Conservation (phyloP, 805 yeast species). For the Hanseniaspora lindneri region DNA sequence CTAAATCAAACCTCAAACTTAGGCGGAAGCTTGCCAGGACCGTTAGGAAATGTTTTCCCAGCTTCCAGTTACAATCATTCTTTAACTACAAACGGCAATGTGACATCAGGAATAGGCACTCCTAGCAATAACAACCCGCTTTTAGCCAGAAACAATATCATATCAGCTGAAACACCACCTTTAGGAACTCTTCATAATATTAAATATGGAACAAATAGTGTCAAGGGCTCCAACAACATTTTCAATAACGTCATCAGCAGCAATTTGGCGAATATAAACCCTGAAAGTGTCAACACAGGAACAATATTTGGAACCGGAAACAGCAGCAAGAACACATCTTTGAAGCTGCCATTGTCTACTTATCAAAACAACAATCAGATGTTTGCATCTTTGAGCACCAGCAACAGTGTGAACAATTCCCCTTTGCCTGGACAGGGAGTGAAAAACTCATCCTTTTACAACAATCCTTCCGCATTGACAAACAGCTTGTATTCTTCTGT, state of each 20-base stretch:
- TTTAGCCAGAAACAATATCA: background rate
- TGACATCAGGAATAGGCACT: conserved; percentile 11
- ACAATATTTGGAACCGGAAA: conserved; percentile 1
- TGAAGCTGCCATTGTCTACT: background rate
- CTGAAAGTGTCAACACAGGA: background rate
- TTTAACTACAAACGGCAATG: conserved; percentile 16
- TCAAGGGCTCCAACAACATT: background rate
- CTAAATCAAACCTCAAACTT: background rate
- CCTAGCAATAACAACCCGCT: conserved; percentile 1
- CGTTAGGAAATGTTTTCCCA: conserved; percentile 14
- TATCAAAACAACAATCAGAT: background rate
- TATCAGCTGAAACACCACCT: conserved; percentile 15
- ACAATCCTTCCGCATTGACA: conserved; percentile 8
- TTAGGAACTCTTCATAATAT: conserved; percentile 12
- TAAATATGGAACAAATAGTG: background rate
- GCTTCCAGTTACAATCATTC: background rate
- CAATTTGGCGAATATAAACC: background rate
- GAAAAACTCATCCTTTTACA: conserved; percentile 11
- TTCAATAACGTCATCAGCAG: background rate
- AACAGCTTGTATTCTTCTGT: conserved; percentile 5
- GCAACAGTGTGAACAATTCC: background rate
- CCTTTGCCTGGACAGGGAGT: background rate
- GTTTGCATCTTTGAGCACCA: background rate
- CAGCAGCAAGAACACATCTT: background rate
- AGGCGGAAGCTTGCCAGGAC: conserved; percentile 12